Evolutionary conservation across 75 land plant genomes (phyloP), one percentile per base, ranked within the genome.

Genomic region (Isoetes taiwanensis): DNA sequence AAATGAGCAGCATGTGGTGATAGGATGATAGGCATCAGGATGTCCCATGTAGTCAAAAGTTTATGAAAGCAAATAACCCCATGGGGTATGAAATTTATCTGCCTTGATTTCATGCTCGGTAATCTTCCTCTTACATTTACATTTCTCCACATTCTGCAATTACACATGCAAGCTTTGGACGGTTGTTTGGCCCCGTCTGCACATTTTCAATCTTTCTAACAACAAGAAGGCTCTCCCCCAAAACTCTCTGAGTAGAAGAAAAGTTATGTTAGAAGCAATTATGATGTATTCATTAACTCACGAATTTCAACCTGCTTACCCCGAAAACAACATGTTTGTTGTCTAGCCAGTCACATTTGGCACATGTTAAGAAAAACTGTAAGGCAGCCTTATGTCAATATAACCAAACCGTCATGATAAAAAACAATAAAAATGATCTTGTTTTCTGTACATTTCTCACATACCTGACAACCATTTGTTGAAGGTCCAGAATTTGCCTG

Each of bases 401-500:
- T 34, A 2, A 3, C 3, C 12, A n/a, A 26, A 8, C 1, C n/a
- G 27, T 61, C 2, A 33, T 12, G 24, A 48, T 26, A 64, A 28
- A 54, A n/a, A 54, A 26, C 5, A 23, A 54, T 3, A 54, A 14
- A 37, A 37, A 37, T 14, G 39, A 37, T 14, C 39, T 37, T 9
- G 12, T 9, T 14, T 37, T 10, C 12, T 26, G 28, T 20, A 39
- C 35, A 30, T 5, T 62, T 17, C 14, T 30, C 24, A 2, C 32
- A 19, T 63, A 90, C 97, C 88, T 90, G 97, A 40, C 85, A 80
- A 2, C 97, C 97, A 78, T 90, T 90, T 17, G 97, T 82, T 35
- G 68, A 68, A 48, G 87, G 82, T 25, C 97, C 97, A 68, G 88
- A 86, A 38, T 90, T 90, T 64, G 97, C 97, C 97, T 90, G 82